Conservation (phyloP, 108 stramenopile species). For the Mayamaea pseudoterrestris region DNA sequence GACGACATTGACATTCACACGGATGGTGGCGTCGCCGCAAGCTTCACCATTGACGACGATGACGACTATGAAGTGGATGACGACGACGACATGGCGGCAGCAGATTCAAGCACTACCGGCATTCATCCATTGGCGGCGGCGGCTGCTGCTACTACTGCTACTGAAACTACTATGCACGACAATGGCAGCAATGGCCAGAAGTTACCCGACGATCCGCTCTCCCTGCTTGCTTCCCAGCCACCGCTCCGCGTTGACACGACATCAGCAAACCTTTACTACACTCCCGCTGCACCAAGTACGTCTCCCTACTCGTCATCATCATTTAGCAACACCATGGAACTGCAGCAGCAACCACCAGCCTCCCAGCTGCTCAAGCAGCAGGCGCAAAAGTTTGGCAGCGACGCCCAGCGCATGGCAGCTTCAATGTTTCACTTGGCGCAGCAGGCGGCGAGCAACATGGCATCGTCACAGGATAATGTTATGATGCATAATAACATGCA, state of each 20-base stretch:
- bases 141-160: not conserved
- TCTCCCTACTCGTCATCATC: too few relatives aligned
- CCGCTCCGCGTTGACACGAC: not conserved
- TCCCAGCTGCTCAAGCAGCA: too few relatives aligned
- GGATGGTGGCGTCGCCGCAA: slow-evolving; percentile 5
- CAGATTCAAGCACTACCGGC: slow-evolving; percentile 11
- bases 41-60: slow-evolving; percentile 16
- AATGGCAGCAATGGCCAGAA: not conserved
- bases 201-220: not conserved
- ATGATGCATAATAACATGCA: not conserved
- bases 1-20: slow-evolving; percentile 2
- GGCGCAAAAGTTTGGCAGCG: too few relatives aligned
- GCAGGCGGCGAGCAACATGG: not conserved
- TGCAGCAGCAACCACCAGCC: too few relatives aligned
- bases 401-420: too few relatives aligned
- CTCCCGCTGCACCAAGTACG: too few relatives aligned
- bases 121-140: slow-evolving; percentile 10
- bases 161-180: slow-evolving; percentile 3
- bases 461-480: not conserved
- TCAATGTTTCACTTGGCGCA: not conserved
- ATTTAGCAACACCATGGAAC: too few relatives aligned
- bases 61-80: slow-evolving; percentile 2
- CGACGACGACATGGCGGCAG: slow-evolving; percentile 6
- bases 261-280: too few relatives aligned
- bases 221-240: not conserved